Base-by-base conservation (phyloP, 768 basidiomycete species). In the Tricholoma sp. region DNA sequence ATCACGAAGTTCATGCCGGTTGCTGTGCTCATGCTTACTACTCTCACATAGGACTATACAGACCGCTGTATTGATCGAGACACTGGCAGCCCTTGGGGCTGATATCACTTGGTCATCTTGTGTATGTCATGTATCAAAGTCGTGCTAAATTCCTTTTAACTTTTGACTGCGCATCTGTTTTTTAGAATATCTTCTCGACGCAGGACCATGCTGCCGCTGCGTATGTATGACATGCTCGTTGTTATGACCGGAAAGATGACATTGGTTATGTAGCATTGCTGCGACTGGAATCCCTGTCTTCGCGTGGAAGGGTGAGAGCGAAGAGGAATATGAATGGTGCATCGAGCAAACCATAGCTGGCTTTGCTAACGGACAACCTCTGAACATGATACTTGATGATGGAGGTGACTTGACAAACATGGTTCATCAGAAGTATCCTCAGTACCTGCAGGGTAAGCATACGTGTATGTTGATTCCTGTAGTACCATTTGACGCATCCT, bases 281-380 rank as follows among this genome's bases (percentile, higher is more conserved):
- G 96, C 94, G 15, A 98, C 97, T 57, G 96, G 96, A 63, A 91
- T 98, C 55, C 97, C 97, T 62, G 97, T 98, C 66, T 99, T 86
- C 68, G 97, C 97, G 41, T 99, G 97, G 97, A 99, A 99, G 79
- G 97, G 97, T 55, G 97, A 99, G 80, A 95, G 95, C 47, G 97
- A 98, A 70, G 97, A 98, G 74, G 97, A 99, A 72, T 98, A 98
- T 76, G 68, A 74, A 62, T 99, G 97, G 97, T 98, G 95, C 72
- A 93, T 99, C 64, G 94, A 98, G 68, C 97, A 99, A 76, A 91
- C 92, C 48, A 72, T 99, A 62, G 72, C 83, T 63, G 91, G 84
- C n/a, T 99, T 99, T 83, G 75, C 86, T 24, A 85, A 77, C 59
- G 89, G 89, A 63, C 77, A 95, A 73, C 69, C 88, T 52, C 75